Evolutionary conservation across 345 rosid species (phyloP).

Genomic region (Ceriops zippeliana): DNA sequence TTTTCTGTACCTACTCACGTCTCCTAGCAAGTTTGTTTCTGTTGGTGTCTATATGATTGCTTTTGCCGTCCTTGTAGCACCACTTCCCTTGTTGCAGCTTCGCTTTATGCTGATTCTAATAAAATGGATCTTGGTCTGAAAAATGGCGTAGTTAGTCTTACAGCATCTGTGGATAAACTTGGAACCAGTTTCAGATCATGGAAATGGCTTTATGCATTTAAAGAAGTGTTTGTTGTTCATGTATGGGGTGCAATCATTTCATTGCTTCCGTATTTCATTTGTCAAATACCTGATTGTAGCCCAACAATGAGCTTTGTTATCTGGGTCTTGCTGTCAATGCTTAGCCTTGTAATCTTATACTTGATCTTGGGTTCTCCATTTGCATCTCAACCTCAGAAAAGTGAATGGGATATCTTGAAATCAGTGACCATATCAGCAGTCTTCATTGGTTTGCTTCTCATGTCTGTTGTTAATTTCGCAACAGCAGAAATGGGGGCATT

Average conservation of each 20-base stretch:
- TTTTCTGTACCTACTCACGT: conserved; percentile 79
- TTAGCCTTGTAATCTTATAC: conserved; percentile 45
- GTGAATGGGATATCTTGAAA: conserved; percentile 66
- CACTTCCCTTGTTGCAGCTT: conserved; percentile 82
- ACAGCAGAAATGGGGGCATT: conserved; percentile 87
- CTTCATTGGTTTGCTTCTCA: conserved; percentile 77
- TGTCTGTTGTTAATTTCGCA: conserved; percentile 92
- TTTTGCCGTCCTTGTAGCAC: conserved; percentile 81
- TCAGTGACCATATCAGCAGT: conserved; percentile 74
- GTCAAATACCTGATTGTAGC: conserved; percentile 50
- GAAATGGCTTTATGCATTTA: conserved; percentile 79
- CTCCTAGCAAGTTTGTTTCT: conserved; percentile 82
- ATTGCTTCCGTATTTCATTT: conserved; percentile 66
- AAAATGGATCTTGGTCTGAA: conserved; percentile 27
- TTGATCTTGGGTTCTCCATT: conserved; percentile 45
- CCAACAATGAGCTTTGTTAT: conserved; percentile 44
- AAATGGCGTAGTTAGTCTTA: conserved; percentile 18
- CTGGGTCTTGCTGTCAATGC: conserved; percentile 57
- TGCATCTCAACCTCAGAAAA: conserved; percentile 31
- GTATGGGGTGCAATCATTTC: conserved; percentile 63
- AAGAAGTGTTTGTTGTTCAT: conserved; percentile 63
- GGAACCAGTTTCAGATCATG: conserved; percentile 43
- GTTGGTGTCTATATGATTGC: conserved; percentile 97
- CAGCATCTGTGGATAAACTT: conserved; percentile 18
- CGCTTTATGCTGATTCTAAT: conserved; percentile 62